Evolutionary conservation across 1,284 basidiomycete species (phyloP), one percentile per base, ranked within the genome.

Genomic region (Apiotrichum brassicae): DNA sequence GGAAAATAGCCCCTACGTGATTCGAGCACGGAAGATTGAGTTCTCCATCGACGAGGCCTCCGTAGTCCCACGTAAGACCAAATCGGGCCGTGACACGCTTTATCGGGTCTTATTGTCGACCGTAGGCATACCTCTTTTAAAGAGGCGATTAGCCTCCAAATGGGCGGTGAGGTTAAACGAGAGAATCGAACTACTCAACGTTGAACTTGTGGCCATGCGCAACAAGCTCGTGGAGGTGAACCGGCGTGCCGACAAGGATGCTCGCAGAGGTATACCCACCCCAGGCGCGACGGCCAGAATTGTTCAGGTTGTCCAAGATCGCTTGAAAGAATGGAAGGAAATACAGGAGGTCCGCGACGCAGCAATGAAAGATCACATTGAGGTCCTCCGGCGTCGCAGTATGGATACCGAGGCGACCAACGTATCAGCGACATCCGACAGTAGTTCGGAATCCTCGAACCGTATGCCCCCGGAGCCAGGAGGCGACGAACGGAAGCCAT

Each of bases 1-100:
- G 23, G 49, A 48, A 2, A 13, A 25, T 1, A 35, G 38, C 12
- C 8, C 19, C 16, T 36, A 28, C 20, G 32, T 55, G 14, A 26
- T 55, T 18, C 26, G 22, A 2, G 47, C 38, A 1, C 46, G 23
- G 30, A 40, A 51, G 6, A 30, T 51, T 8, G 37, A 42, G n/a
- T 40, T 51, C 19, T 14, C 38, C 2, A 36, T 55, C n/a, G 54
- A 55, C 46, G 40, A 55, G 16, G 40, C n/a, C 11, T 9, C 25
- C 8, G 24, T 42, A 5, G n/a, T 14, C 3, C 25, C 40, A 5
- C 26, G n/a, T 18, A 11, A 18, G 26, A n/a, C 46, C 7, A 38
- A 37, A 4, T 25, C 49, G 13, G 26, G 35, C 6, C 39, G 35
- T 18, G 49, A 51, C 28, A 13, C 33, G 20, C 12, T 55, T n/a